A percentile compares a stretch with the other conserved stretches of the same genome.
phyloP scores from a whole-genome alignment of 2,329 filamentous ascomycete genomes.

The Verticillium isaacii region DNA sequence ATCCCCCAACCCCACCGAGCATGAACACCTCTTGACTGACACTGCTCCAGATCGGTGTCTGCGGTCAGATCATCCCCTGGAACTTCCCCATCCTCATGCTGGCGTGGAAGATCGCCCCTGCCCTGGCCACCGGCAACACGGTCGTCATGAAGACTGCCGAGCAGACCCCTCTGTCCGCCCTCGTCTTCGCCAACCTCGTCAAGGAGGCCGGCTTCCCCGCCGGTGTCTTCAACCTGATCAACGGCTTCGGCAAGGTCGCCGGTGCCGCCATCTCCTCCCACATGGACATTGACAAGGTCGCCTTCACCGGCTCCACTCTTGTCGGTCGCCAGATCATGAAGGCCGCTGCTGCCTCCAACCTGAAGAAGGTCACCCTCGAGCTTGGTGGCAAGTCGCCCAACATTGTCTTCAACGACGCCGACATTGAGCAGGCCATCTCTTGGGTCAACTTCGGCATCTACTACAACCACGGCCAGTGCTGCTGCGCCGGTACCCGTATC shows the following conservation, averaged over 20 bases:
- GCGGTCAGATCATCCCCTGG: constrained; percentile 86
- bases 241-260: constrained; percentile 72
- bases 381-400: constrained; percentile 78
- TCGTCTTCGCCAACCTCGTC: constrained; percentile 59
- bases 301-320: constrained; percentile 74
- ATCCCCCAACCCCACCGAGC: not conserved
- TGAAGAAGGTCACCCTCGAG: constrained; percentile 79
- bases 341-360: constrained; percentile 69
- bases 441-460: constrained; percentile 72
- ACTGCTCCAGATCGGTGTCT: constrained; percentile 58
- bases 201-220: constrained; percentile 76
- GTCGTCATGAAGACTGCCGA: constrained; percentile 72
- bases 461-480: constrained; percentile 61
- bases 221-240: constrained; percentile 73
- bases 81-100: constrained; percentile 82
- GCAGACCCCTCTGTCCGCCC: constrained; percentile 68
- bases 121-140: constrained; percentile 67
- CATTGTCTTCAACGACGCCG: constrained; percentile 74
- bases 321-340: constrained; percentile 77
- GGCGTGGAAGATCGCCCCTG: constrained; percentile 77
- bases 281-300: constrained; percentile 80
- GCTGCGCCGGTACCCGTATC: constrained; percentile 75
- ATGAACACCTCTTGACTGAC: not conserved
- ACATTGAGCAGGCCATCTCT: constrained; percentile 71
- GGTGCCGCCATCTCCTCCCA: constrained; percentile 72